Conservation (phyloP, 140 eudicot species). For the Cichorium intybus region DNA sequence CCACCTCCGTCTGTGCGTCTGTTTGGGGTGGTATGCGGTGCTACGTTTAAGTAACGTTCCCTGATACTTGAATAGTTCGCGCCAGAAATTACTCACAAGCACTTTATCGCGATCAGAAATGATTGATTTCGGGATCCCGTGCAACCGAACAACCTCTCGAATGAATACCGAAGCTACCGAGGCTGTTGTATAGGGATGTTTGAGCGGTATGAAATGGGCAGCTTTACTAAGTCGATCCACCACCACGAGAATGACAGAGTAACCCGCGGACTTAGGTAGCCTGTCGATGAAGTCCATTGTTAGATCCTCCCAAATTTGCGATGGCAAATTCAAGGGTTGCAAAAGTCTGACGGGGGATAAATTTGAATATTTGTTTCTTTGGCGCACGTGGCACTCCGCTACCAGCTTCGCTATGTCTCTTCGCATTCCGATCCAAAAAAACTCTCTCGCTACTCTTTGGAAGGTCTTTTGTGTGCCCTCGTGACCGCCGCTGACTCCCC, state of each 20-base stretch:
- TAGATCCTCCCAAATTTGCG: not conserved
- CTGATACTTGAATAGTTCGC: not conserved
- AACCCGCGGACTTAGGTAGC: not conserved
- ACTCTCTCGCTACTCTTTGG: not conserved
- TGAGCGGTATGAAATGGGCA: not conserved
- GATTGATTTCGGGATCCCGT: not conserved
- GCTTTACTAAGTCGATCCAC: not conserved
- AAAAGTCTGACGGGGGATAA: not conserved
- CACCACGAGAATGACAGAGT: not conserved
- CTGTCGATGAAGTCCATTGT: not conserved
- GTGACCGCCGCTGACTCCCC: not conserved
- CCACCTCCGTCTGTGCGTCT: no score
- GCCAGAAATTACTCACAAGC: not conserved
- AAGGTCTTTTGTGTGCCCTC: not conserved
- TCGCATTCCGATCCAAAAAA: not conserved
- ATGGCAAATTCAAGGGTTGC: not conserved
- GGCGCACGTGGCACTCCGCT: no score
- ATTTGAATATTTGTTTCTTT: not conserved
- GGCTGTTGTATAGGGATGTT: not conserved
- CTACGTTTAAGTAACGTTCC: no score
- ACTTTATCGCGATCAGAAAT: not conserved
- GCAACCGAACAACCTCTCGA: not conserved
- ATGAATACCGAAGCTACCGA: not conserved
- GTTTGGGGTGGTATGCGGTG: no score
- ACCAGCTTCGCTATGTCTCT: not conserved